Evolutionary conservation across 441 rosid species (phyloP).

Genomic region (Viola pubescens): DNA sequence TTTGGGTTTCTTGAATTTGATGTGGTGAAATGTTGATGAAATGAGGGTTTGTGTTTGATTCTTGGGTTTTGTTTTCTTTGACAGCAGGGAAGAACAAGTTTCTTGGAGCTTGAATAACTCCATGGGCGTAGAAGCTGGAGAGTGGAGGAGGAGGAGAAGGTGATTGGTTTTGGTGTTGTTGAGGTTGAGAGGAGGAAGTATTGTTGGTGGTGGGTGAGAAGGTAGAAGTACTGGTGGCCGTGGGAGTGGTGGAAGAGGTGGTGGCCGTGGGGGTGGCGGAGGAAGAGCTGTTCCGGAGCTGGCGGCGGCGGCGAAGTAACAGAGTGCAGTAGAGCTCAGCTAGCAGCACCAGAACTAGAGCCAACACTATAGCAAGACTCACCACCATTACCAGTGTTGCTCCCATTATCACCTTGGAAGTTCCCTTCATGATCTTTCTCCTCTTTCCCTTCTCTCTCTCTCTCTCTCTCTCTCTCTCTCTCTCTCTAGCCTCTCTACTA

Average conservation of each 20-base stretch:
- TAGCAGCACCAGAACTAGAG: constrained; percentile 57
- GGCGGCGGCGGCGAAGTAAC: constrained; percentile 50
- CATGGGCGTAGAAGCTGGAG: constrained; percentile 43
- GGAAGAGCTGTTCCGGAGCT: constrained; percentile 18
- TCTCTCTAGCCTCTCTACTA: background rate
- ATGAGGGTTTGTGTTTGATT: constrained; percentile 23
- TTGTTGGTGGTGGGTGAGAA: background rate
- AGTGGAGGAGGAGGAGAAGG: constrained; percentile 36
- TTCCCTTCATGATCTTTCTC: constrained; percentile 50
- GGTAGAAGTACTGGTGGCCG: background rate
- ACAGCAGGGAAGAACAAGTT: constrained; percentile 41
- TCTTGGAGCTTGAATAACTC: constrained; percentile 64
- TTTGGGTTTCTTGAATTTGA: constrained; percentile 25
- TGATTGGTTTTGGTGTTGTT: constrained; percentile 21
- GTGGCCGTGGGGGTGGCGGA: constrained; percentile 14
- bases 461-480: background rate
- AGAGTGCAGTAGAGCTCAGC: constrained; percentile 86
- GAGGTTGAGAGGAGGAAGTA: constrained; percentile 18
- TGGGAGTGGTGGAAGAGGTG: constrained; percentile 11
- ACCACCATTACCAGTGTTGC: constrained; percentile 77
- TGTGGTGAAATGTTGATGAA: constrained; percentile 17
- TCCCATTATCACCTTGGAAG: constrained; percentile 75
- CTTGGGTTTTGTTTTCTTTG: constrained; percentile 23
- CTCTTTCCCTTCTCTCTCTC: background rate
- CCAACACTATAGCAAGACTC: constrained; percentile 61